Evolutionary conservation across 2,329 filamentous ascomycete species (phyloP), one percentile per base, ranked within the genome.

Genomic region (Ceratocystis cubensis): DNA sequence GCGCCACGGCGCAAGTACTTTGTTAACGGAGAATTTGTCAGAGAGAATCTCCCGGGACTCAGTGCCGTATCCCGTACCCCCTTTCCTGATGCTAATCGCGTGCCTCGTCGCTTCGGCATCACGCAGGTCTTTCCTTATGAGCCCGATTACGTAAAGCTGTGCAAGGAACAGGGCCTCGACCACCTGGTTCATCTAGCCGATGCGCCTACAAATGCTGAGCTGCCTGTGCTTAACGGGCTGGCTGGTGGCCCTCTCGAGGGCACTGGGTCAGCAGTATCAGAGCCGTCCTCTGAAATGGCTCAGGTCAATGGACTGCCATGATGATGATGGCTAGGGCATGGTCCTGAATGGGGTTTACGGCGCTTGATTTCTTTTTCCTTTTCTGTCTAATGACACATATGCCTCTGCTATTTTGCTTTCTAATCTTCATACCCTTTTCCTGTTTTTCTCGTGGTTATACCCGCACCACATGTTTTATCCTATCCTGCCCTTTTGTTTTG

Each of bases 1-100:
- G 80, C 81, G 3, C 84, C 84, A 1, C 76, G 81, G 67, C 78
- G 78, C 70, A 84, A 82, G 71, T 81, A 84, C 71, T 87, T 81
- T 70, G 70, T 84, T 70, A 81, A 85, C 71, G 85, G 84, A 41
- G 70, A 75, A 7, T 72, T 84, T 41, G 75, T 83, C 10, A 76
- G 76, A 45, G 83, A 86, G 71, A 79, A 81, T 33, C 75, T 76
- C 66, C 79, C 81, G 0, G 76, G 76, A 37, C 72, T 76, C 30
- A 76, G 78, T 65, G 75, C 77, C 57, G 78, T 79, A 13, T 83
- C 82, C 75, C 78, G 75, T 65, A 78, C 77, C 10, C 82, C 84
- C 2, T 83, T 83, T 70, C 80, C 80, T 5, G 81, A 84, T 67
- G 44, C 66, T 17, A 76, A 77, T 30, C 78, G 79, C 48, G 80